These are phyloP conservation scores for Mycosphaerella sp. DNA, from an alignment of 2,329 filamentous ascomycete species.

Conservation along the genomic window DNA sequence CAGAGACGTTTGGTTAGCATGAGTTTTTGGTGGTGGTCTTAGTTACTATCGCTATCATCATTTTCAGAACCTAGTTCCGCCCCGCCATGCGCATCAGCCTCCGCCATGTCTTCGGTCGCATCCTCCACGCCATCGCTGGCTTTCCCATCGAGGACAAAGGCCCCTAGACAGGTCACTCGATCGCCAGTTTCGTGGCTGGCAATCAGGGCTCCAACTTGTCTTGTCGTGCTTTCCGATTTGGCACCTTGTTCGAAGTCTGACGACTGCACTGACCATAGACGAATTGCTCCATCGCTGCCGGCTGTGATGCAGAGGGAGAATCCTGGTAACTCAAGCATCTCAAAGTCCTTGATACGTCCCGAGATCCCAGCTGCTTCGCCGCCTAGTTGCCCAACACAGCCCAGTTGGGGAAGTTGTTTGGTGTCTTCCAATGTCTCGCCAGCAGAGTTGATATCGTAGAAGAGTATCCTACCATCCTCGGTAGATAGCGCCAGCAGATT, in stretches of 20 bases:
- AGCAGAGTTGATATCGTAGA: constrained; percentile 60
- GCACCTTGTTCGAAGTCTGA: neutral
- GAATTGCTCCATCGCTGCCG: constrained; percentile 79
- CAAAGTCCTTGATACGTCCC: constrained; percentile 83
- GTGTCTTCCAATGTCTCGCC: constrained; percentile 24
- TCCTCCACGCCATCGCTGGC: constrained; percentile 17
- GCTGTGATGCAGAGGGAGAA: constrained; percentile 61
- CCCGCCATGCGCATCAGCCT: constrained; percentile 12
- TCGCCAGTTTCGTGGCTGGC: constrained; percentile 79
- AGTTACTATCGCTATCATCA: constrained; percentile 6
- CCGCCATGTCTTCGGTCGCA: constrained; percentile 14
- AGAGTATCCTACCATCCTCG: constrained; percentile 80
- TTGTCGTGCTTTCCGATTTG: constrained; percentile 19
- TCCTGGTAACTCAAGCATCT: constrained; percentile 49
- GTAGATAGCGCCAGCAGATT: constrained; percentile 69
- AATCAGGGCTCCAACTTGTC: constrained; percentile 59
- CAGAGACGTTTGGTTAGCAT: too few species aligned
- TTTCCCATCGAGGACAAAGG: constrained; percentile 65
- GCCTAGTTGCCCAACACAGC: constrained; percentile 67
- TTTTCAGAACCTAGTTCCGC: constrained; percentile 11
- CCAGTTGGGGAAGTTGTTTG: constrained; percentile 28
- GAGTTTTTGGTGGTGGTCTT: neutral
- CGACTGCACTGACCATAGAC: constrained; percentile 56
- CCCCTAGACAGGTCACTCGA: constrained; percentile 80
- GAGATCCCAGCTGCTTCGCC: constrained; percentile 57